Base-by-base conservation (phyloP, 2,329 filamentous ascomycete genomes). In the Penicillium sp. region DNA sequence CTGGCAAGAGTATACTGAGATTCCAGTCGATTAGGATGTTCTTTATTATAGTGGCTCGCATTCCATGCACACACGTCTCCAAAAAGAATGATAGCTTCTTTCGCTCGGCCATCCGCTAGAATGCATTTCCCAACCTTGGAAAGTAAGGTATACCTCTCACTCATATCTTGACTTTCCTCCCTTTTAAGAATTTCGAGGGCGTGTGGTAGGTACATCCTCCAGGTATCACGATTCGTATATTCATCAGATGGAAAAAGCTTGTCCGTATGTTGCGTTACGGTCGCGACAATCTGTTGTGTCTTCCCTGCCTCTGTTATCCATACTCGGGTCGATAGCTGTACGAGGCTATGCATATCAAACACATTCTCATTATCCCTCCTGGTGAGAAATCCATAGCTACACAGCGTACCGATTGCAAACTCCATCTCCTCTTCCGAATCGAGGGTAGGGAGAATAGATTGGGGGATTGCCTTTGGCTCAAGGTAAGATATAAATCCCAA, bases 381-480 rank as follows among this genome's bases (percentile, higher is more conserved):
- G n/a, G 39, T 44, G 2, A 52, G 27, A 39, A 52, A 52, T 31
- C 49, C 39, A 33, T 52, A 52, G 39, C 39, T 52, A 26, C 49
- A 52, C 13, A 52, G 26, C 11, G 49, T 52, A 10, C 49, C 49
- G 26, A 44, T 33, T 35, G 49, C 26, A 45, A 52, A 52, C 8
- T 52, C 49, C 49, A 45, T 52, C 22, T 52, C 49, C 33, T 52
- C 49, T 33, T 52, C 49, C 13, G 49, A 45, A 44, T 31, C 11
- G 2, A 42, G 64, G 57, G 42, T 39, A 8, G 66, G 70, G 16
- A 77, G 63, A 49, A 77, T 56, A 8, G 70, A 72, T 46, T 52
- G 60, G 16, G 39, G 49, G 26, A 52, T 52, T 45, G 49, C 37
- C 24, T 52, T 52, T 21, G 49, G 49, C 39, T 52, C 37, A 45